Evolutionary conservation across 1,284 basidiomycete species (phyloP), one percentile per base, ranked within the genome.

Genomic region (Tilletia caries): DNA sequence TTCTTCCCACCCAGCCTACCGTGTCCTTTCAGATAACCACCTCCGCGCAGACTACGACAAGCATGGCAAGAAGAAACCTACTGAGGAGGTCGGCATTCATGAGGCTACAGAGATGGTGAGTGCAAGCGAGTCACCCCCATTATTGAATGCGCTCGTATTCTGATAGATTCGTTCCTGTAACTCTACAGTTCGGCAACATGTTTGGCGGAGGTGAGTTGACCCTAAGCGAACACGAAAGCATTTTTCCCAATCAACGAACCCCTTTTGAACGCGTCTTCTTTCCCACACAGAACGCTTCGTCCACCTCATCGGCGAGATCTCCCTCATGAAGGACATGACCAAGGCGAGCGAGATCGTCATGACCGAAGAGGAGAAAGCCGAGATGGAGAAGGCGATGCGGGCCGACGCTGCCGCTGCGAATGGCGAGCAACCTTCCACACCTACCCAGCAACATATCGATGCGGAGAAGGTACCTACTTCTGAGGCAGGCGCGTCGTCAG

Each of bases 11-110:
- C 18, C 33, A 62, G 70, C 74, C 32, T 75, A 76, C 70, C 83
- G 78, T 54, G 78, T 85, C 48, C 72, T 81, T 68, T 71, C 71
- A 58, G 76, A 80, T 70, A 83, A 92, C 89, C 91, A 98, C 86
- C 84, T 91, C 66, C 89, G 95, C 65, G 89, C 89, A 0, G 91
- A 94, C 64, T 98, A 98, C 81, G 94, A 98, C 85, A 95, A 93
- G 86, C 91, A 97, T 86, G 94, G 94, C 62, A 92, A 92, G 84
- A 88, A 89, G 72, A 83, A 83, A 73, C 81, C 81, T 3, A 80
- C 78, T 0, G 81, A 82, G 58, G 81, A 83, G 58, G 81, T 83
- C 12, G 81, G 81, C 10, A 74, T 83, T 33, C 77, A 81, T 66
- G 81, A 83, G 72, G 81, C 81, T 5, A 83, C 81, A 23, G 81